Conservation (phyloP, 2,329 filamentous ascomycete species). For the Bipolaris gigantea region DNA sequence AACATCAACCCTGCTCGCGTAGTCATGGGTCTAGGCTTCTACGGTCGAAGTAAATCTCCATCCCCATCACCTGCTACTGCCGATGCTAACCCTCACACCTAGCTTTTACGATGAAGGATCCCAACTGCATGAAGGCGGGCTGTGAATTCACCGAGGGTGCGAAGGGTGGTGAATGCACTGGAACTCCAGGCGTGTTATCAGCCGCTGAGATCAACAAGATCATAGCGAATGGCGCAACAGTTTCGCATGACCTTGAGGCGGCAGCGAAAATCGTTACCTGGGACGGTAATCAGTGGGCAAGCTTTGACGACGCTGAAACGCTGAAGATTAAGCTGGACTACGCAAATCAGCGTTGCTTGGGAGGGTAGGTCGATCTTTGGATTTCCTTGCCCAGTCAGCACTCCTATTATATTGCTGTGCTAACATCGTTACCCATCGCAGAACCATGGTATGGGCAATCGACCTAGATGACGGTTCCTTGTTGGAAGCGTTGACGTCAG, state of each 20-base stretch:
- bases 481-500: too few relatives aligned
- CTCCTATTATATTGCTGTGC: too few relatives aligned
- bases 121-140: conserved; percentile 7
- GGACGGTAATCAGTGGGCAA: not conserved
- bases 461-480: too few relatives aligned
- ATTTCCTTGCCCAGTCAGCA: too few relatives aligned
- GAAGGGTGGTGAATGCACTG: conserved; percentile 1
- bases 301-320: not conserved
- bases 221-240: not conserved
- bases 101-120: conserved; percentile 27
- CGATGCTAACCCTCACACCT: too few relatives aligned
- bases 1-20: conserved; percentile 47
- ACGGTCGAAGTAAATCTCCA: conserved; percentile 35
- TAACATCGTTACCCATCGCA: too few relatives aligned
- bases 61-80: too few relatives aligned
- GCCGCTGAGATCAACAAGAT: conserved; percentile 6
- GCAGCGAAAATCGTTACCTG: not conserved
- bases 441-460: too few relatives aligned
- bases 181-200: conserved; percentile 4
- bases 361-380: not conserved
- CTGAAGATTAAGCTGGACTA: not conserved
- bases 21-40: conserved; percentile 50
- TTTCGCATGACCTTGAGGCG: not conserved
- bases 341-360: not conserved
- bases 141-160: conserved; percentile 11